These are phyloP conservation scores for Tagetes patula DNA, from an alignment of 129 eudicot genomes.

Conservation along the genomic window DNA sequence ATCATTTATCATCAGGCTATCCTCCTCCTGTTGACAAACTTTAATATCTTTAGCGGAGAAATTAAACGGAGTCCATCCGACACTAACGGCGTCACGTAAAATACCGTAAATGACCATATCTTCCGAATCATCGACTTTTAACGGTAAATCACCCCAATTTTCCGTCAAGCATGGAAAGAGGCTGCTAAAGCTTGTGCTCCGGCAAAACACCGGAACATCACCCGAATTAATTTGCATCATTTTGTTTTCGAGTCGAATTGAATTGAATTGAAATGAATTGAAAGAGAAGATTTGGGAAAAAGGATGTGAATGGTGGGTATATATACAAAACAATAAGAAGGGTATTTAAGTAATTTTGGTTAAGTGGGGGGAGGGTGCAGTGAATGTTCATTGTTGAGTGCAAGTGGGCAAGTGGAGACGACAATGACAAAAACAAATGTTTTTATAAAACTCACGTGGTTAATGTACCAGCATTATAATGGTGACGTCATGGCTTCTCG, in stretches of 20 bases:
- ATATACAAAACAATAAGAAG: conserved; percentile 28
- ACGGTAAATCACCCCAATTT: conserved; percentile 80
- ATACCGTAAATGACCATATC: conserved; percentile 78
- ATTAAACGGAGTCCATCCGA: conserved; percentile 80
- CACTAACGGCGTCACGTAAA: conserved; percentile 68
- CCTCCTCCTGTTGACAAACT: too few relatives aligned
- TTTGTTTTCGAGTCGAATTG: neutral
- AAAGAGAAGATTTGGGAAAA: neutral
- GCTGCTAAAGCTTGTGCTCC: conserved; percentile 65
- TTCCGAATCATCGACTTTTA: conserved; percentile 73
- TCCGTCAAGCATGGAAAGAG: conserved; percentile 63
- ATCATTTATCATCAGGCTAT: too few relatives aligned
- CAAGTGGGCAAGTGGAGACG: conserved; percentile 52
- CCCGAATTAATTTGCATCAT: conserved; percentile 39
- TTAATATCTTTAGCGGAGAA: neutral
- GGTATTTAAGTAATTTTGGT: neutral
- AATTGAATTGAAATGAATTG: neutral
- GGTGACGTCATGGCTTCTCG: conserved; percentile 44
- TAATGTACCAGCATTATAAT: conserved; percentile 28
- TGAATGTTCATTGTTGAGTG: conserved; percentile 30
- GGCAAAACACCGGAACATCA: conserved; percentile 47
- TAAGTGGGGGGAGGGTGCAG: conserved; percentile 23
- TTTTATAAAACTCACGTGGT: conserved; percentile 46
- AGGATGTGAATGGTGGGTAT: conserved; percentile 15
- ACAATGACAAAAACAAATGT: conserved; percentile 23